Evolutionary conservation across 257 asterid species (phyloP).

Genomic region (Capsicum rhomboideum): DNA sequence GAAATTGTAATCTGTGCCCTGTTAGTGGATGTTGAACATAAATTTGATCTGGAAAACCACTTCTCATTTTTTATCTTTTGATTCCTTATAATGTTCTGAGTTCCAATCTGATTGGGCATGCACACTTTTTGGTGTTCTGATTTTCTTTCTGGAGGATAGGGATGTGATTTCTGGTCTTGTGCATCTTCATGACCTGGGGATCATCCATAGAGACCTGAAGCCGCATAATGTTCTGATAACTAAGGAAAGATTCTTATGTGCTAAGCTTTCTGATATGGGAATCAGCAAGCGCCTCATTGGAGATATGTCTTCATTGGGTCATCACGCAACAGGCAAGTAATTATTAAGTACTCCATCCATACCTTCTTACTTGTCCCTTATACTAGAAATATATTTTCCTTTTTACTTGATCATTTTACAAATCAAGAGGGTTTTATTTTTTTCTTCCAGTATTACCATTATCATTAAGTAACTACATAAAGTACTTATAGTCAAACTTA

Average conservation of each 20-base stretch:
- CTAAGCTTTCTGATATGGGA: slow-evolving; percentile 97
- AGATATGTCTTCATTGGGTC: slow-evolving; percentile 74
- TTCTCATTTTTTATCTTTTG: neutral
- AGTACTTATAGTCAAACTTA: too few species aligned
- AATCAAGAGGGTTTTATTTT: too few species aligned
- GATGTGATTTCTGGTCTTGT: slow-evolving; percentile 76
- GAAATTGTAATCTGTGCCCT: neutral
- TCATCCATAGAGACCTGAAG: slow-evolving; percentile 89
- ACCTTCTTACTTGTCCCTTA: too few species aligned
- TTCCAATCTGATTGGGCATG: neutral
- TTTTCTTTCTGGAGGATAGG: slow-evolving; percentile 37
- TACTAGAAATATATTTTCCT: too few species aligned
- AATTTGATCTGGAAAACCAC: neutral
- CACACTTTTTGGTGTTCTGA: neutral
- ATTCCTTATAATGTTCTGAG: slow-evolving; percentile 4
- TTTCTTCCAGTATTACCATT: too few species aligned
- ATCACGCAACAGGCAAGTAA: slow-evolving; percentile 71
- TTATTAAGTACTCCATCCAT: neutral
- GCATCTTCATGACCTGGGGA: slow-evolving; percentile 89
- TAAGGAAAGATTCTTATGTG: slow-evolving; percentile 52
- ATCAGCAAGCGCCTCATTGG: slow-evolving; percentile 86
- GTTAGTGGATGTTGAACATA: neutral
- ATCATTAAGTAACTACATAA: too few species aligned
- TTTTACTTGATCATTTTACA: too few species aligned
- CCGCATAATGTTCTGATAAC: slow-evolving; percentile 80